Percentiles rank a stretch among this genome's conserved stretches.
phyloP scores from a whole-genome alignment of 2,329 filamentous ascomycete species.

The Pseudogymnoascus destructans region DNA sequence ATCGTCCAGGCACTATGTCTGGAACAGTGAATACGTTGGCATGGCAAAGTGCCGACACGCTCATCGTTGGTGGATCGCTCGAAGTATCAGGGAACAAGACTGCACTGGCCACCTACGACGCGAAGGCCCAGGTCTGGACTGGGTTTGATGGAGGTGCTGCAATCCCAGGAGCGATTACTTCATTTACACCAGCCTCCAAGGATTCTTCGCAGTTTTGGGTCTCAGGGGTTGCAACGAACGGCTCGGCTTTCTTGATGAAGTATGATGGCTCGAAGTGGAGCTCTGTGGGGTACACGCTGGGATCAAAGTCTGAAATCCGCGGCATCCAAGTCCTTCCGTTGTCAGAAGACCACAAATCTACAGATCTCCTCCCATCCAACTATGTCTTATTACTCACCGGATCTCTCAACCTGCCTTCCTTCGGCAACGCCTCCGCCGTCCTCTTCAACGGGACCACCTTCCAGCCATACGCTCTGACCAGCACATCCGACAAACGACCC shows the following conservation, averaged over 20 bases:
- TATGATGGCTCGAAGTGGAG: slow-evolving; percentile 64
- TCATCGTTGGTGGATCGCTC: slow-evolving; percentile 70
- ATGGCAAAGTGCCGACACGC: slow-evolving; percentile 59
- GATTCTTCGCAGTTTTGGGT: slow-evolving; percentile 70
- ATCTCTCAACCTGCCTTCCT: slow-evolving; percentile 58
- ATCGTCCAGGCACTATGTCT: slow-evolving; percentile 53
- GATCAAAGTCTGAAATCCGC: slow-evolving; percentile 52
- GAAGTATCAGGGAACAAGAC: slow-evolving; percentile 49
- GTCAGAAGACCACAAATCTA: slow-evolving; percentile 51
- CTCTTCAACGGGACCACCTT: slow-evolving; percentile 75
- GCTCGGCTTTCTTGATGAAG: slow-evolving; percentile 66
- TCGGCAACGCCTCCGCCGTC: slow-evolving; percentile 73
- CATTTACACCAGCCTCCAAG: slow-evolving; percentile 59
- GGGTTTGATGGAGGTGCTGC: slow-evolving; percentile 45
- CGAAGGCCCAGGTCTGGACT: slow-evolving; percentile 53
- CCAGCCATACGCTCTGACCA: slow-evolving; percentile 69
- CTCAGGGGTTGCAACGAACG: slow-evolving; percentile 55
- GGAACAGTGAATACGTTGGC: slow-evolving; percentile 60
- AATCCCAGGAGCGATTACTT: slow-evolving; percentile 69
- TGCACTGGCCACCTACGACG: slow-evolving; percentile 61
- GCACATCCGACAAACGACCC: slow-evolving; percentile 46
- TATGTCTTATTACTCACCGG: slow-evolving; percentile 78
- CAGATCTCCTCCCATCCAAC: slow-evolving; percentile 48
- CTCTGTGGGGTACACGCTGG: slow-evolving; percentile 49
- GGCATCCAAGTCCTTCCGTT: slow-evolving; percentile 72